Evolutionary conservation across 441 rosid genomes (phyloP).

Genomic region (Pelargonium myrrhifolium): DNA sequence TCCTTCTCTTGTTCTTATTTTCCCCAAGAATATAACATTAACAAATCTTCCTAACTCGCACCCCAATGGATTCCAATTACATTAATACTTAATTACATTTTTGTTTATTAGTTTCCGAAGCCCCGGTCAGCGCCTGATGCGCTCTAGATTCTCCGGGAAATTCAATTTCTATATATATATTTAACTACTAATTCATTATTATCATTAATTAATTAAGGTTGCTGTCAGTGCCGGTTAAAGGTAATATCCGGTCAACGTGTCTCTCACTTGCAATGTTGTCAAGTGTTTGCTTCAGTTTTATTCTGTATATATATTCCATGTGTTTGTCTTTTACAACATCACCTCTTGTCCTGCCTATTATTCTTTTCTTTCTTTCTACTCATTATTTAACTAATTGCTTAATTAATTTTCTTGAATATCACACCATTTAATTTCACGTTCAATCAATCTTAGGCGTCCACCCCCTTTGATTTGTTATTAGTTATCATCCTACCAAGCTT

Average conservation of each 20-base stretch:
- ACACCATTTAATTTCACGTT: too few relatives aligned
- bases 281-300: constrained; percentile 35
- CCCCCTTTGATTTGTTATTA: too few relatives aligned
- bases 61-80: constrained; percentile 13
- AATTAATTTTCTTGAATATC: too few relatives aligned
- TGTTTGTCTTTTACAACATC: constrained; percentile 51
- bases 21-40: constrained; percentile 1
- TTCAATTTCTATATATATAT: too few relatives aligned
- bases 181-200: too few relatives aligned
- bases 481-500: too few relatives aligned
- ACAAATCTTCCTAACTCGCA: constrained; percentile 4
- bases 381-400: too few relatives aligned
- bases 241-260: constrained; percentile 54
- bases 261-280: constrained; percentile 45
- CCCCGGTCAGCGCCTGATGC: constrained; percentile 95
- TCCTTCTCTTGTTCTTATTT: constrained; percentile 20
- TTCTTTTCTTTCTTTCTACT: too few relatives aligned
- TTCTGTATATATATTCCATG: constrained; percentile 59
- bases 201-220: too few relatives aligned
- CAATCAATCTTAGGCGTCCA: too few relatives aligned
- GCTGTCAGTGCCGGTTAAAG: constrained; percentile 4
- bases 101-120: constrained; percentile 36
- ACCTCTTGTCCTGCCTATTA: neutral
- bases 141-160: constrained; percentile 93
- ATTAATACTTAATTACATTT: constrained; percentile 27